A percentile compares a stretch with the other conserved stretches of the same genome.
Evolutionary conservation across 2,329 filamentous ascomycete species (phyloP).

Genomic region (Epichloe aotearoae): DNA sequence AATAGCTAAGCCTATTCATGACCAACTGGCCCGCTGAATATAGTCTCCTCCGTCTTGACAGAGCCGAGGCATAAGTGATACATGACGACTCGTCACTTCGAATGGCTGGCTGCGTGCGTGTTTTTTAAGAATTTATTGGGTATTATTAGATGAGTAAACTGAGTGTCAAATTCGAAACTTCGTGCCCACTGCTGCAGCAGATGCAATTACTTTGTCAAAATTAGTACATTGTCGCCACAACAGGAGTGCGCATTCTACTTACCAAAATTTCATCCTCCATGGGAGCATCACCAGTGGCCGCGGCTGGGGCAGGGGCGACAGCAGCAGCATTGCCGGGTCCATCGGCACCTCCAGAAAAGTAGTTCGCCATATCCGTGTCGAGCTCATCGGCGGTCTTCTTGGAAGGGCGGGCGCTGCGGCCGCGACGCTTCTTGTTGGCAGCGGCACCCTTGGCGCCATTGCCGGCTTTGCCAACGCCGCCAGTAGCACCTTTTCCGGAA

Average conservation of each 20-base stretch:
- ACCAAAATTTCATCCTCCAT: constrained; percentile 55
- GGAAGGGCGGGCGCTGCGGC: constrained; percentile 49
- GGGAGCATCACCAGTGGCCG: constrained; percentile 39
- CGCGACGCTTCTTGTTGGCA: constrained; percentile 39
- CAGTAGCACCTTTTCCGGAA: constrained; percentile 41
- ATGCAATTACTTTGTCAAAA: not conserved
- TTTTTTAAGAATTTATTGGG: constrained; percentile 4
- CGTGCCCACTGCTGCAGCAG: not conserved
- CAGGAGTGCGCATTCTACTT: constrained; percentile 8
- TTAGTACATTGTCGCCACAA: not conserved
- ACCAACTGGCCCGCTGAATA: not conserved
- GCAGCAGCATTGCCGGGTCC: constrained; percentile 33
- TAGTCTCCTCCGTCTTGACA: not conserved
- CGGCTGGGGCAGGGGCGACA: constrained; percentile 28
- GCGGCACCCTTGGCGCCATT: constrained; percentile 31
- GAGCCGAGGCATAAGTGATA: not conserved
- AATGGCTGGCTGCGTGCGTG: not conserved
- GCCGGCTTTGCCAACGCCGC: constrained; percentile 22
- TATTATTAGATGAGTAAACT: constrained; percentile 3
- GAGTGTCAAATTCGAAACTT: not conserved
- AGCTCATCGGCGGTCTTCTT: constrained; percentile 93
- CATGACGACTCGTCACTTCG: not conserved
- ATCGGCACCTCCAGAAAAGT: constrained; percentile 50
- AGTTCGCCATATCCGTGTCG: constrained; percentile 95
- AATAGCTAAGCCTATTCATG: not conserved